Conservation (phyloP, 1,284 basidiomycete genomes). For the Schizophyllum commune region DNA sequence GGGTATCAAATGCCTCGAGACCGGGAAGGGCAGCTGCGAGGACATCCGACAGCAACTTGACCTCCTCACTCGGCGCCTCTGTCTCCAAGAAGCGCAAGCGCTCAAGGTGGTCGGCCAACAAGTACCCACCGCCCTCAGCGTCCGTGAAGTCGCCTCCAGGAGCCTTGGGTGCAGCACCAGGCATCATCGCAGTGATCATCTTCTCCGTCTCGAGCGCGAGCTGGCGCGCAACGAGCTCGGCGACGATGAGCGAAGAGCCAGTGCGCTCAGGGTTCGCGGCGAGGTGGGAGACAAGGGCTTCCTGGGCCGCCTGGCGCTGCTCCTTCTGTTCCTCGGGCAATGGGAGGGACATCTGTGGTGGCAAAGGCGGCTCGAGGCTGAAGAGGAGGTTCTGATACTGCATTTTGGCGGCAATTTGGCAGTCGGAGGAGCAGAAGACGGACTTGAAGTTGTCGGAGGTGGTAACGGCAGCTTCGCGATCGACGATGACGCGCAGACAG, state of each 20-base stretch:
- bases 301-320: conserved; percentile 50
- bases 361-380: conserved; percentile 54
- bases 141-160: conserved; percentile 33
- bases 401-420: conserved; percentile 43
- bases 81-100: conserved; percentile 50
- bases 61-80: conserved; percentile 39
- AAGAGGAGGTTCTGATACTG: conserved; percentile 67
- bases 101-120: conserved; percentile 68
- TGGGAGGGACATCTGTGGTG: conserved; percentile 33
- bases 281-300: conserved; percentile 46
- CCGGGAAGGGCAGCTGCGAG: conserved; percentile 59
- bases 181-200: conserved; percentile 27
- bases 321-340: conserved; percentile 24
- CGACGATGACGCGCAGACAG: conserved; percentile 52
- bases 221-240: conserved; percentile 65
- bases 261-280: conserved; percentile 36
- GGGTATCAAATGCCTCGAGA: conserved; percentile 58
- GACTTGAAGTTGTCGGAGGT: conserved; percentile 46
- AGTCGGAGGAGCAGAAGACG: conserved; percentile 66
- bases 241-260: conserved; percentile 45
- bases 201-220: conserved; percentile 59
- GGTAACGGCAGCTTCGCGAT: conserved; percentile 29
- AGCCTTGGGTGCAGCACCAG: conserved; percentile 14
- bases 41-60: conserved; percentile 45
- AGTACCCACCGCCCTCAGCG: conserved; percentile 46